Conservation (phyloP, 176 grass and related monocot genomes). For the Microstegium vimineum region DNA sequence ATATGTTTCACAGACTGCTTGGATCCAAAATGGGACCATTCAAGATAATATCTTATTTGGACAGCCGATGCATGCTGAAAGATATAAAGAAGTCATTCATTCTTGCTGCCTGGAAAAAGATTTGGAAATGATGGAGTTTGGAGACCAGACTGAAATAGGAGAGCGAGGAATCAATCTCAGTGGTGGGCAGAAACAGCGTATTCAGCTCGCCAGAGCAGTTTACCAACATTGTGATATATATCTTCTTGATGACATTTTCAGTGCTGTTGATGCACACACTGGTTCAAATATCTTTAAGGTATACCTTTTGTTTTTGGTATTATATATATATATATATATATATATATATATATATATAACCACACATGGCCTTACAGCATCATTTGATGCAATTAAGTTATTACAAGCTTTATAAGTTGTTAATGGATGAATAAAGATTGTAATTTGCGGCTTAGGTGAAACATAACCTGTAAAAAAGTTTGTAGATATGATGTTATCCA, state of each 20-base stretch:
- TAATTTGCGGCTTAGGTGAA: neutral
- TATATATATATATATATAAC: neutral
- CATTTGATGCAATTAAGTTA: neutral
- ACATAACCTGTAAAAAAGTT: no score
- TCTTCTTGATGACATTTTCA: no score
- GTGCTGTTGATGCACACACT: no score
- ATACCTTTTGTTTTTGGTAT: neutral
- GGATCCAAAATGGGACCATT: conserved; percentile 70
- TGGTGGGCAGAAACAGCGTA: no score
- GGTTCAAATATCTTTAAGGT: no score
- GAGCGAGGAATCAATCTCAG: no score
- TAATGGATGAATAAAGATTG: neutral
- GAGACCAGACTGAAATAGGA: no score
- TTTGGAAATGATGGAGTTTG: no score
- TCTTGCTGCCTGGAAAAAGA: no score
- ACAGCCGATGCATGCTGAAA: conserved; percentile 38
- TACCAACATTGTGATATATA: no score
- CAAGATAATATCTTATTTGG: conserved; percentile 71
- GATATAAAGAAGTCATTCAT: conserved; percentile 42
- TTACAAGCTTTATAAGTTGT: neutral
- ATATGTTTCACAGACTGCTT: conserved; percentile 64
- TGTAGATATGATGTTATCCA: neutral
- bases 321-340: neutral
- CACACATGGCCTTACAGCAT: neutral
- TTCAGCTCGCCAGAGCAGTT: no score